Evolutionary conservation across 306 rosid species (phyloP), one percentile per base, ranked within the genome.

Genomic region (Prosopis cineraria): DNA sequence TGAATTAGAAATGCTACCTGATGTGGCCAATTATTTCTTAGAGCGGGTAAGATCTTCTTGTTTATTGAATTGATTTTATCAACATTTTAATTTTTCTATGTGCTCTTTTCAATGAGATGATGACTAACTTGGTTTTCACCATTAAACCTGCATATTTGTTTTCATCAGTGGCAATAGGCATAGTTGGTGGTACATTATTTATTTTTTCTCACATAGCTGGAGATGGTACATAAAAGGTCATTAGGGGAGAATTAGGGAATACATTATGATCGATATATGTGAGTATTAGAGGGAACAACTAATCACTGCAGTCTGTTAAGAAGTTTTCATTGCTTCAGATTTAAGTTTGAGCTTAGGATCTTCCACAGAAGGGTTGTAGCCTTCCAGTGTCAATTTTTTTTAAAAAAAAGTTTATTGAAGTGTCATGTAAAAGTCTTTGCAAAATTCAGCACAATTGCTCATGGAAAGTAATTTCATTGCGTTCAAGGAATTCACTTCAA

Each of bases 1-100:
- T 83, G 99, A 96, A 84, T 80, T 96, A 85, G 99, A 91, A 87
- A 86, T 91, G 94, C 91, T 95, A 79, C 93, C 99, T 13, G 77
- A 88, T 73, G 91, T 91, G 70, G 97, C 98, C 68, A 84, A 91
- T 90, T 93, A 96, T 87, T 96, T 91, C 87, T 69, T 96, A 82
- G 98, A 91, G 87, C 84, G 93, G 91, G 99, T 96, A 83, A 77
- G 93, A 80, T 74, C 74, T 75, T 52, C 31, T 40, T 52, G 72
- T 72, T 75, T 40, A 39, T n/a, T 11, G 60, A 67, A 33, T 72
- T 53, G 74, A 75, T 40, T 79, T 69, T 43, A 10, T 63, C 56
- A 36, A 45, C 62, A 39, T 30, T 73, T 58, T 81, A 73, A 50
- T 77, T 37, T 25, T 20, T 72, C 16, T 34, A 40, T 68, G 43